Conservation (phyloP, 352 stramenopile genomes). For the Globisporangium solare region DNA sequence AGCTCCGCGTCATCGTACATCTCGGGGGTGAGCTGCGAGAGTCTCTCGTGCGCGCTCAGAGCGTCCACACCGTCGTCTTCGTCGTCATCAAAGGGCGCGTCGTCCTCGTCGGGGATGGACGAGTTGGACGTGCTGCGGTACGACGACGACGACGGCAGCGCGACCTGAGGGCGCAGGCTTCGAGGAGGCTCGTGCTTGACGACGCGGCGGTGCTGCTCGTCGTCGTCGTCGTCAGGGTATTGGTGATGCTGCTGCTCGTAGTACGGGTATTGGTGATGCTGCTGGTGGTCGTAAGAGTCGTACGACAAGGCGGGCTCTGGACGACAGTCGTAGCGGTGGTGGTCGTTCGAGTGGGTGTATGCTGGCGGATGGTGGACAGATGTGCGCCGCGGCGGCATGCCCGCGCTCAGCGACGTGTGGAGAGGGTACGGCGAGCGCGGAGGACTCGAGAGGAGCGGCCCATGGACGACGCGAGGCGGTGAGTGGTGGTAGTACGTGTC, state of each 20-base stretch:
- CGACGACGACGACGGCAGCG: constrained; percentile 5
- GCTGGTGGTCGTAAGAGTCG: no score
- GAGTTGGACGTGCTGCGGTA: constrained; percentile 14
- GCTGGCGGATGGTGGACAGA: not conserved
- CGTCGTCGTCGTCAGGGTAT: not conserved
- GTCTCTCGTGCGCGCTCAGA: constrained; percentile 2
- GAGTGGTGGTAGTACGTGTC: not conserved
- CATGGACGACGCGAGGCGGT: not conserved
- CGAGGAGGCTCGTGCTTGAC: not conserved
- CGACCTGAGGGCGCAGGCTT: not conserved
- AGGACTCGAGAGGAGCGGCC: no score
- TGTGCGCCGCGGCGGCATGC: not conserved
- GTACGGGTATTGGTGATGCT: no score
- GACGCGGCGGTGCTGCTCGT: not conserved
- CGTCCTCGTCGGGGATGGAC: not conserved
- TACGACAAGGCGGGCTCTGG: no score
- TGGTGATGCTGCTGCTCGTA: no score
- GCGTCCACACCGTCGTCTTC: not conserved
- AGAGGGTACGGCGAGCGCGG: not conserved
- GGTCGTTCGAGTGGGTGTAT: not conserved
- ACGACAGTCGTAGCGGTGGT: not conserved
- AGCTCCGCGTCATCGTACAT: constrained; percentile 58
- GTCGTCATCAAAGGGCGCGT: not conserved
- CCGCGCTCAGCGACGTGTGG: not conserved
- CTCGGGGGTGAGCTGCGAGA: constrained; percentile 23